Evolutionary conservation across 2,329 filamentous ascomycete species (phyloP).

Genomic region (Monosporascus sp.): DNA sequence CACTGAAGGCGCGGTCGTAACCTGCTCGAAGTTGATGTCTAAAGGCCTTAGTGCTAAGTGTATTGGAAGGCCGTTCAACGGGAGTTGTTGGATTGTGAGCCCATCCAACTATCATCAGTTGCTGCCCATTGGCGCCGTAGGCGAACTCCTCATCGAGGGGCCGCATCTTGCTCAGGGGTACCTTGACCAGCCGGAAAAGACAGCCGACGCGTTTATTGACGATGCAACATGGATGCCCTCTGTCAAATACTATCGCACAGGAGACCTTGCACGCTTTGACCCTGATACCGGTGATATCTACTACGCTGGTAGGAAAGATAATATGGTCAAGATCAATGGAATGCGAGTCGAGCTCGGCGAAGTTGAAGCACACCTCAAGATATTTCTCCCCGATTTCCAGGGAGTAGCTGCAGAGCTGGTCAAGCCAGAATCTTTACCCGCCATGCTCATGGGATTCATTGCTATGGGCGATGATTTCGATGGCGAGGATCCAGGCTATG

Average conservation of each 20-base stretch:
- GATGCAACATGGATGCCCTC: not conserved
- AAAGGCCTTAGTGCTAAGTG: no score
- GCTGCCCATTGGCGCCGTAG: no score
- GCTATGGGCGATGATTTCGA: not conserved
- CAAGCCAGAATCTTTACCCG: not conserved
- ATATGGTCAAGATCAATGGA: not conserved
- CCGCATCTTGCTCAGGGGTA: no score
- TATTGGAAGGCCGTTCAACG: no score
- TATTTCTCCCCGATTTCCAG: not conserved
- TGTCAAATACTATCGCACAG: not conserved
- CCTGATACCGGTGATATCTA: not conserved
- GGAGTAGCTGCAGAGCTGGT: not conserved
- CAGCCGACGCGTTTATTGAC: no score
- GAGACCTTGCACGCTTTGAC: not conserved
- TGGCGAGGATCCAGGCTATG: not conserved
- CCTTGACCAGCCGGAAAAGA: no score
- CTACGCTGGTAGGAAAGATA: not conserved
- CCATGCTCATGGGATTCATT: not conserved
- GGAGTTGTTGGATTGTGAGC: no score
- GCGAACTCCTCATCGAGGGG: no score
- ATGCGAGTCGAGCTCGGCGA: not conserved
- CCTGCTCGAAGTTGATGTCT: no score
- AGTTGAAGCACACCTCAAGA: not conserved
- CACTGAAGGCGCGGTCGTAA: no score
- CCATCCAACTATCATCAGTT: no score